Base-by-base conservation (phyloP, 2,329 filamentous ascomycete genomes). In the Cercospora nicotianae region DNA sequence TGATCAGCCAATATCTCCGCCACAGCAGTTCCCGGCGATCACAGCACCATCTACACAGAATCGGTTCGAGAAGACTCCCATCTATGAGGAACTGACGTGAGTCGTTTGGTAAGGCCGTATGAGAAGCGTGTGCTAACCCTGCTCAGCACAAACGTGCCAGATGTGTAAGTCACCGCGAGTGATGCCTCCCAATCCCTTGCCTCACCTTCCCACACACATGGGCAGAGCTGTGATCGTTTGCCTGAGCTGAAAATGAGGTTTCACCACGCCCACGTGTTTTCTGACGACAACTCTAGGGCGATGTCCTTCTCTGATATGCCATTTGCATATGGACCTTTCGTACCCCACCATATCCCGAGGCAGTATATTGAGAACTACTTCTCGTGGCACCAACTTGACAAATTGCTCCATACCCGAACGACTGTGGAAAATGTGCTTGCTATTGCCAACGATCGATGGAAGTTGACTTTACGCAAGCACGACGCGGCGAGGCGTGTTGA, bases 341-440 rank as follows among this genome's bases (percentile, higher is more conserved):
- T 82, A 12, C 86, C 86, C 0, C 85, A 87, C 71, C 81, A 84
- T 68, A 76, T 88, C 0, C 83, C 86, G 0, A 81, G 83, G 2
- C 85, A 87, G 70, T 87, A 87, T 65, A 80, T 88, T 2, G 82
- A 87, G 65, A 82, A 82, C 33, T 87, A 88, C 69, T 85, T 87
- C 69, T 83, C 86, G 0, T 67, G 74, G 0, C 85, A 87, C 68
- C 77, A 80, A 51, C 80, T 80, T 0, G 86, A 88, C 68, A 63
- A 71, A 0, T 75, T 82, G 2, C 74, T 88, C 0, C 79, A 79
- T 0, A 77, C 87, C 12, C 83, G 83, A 39, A 87, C 85, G 0
- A 85, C 85, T 0, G 81, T 87, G 1, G 83, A 87, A 71, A 82
- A 86, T 59, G 71, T 87, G 0, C 78, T 81, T 0, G 77, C 73